These are phyloP conservation scores for rapeseed (Brassica napus) DNA, from an alignment of 345 rosid species.

Conservation along the genomic window DNA sequence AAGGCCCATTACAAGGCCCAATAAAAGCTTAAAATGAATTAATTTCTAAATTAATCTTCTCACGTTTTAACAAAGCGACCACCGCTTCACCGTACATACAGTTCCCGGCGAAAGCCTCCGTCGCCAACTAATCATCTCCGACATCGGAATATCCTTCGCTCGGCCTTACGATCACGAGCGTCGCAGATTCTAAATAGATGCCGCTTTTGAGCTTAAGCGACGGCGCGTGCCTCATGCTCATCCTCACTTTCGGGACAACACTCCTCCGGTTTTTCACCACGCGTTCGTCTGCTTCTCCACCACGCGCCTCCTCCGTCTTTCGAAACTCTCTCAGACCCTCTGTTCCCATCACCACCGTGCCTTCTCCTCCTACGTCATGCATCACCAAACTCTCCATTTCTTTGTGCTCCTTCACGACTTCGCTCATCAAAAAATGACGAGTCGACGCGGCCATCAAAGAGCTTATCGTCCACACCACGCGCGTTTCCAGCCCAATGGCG, in stretches of 20 bases:
- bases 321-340: constrained; percentile 28
- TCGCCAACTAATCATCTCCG: constrained; percentile 35
- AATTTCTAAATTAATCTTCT: constrained; percentile 14
- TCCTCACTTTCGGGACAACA: constrained; percentile 36
- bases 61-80: constrained; percentile 28
- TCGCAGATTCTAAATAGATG: constrained; percentile 30
- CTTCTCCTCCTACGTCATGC: constrained; percentile 32
- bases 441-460: constrained; percentile 33
- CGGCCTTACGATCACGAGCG: constrained; percentile 31
- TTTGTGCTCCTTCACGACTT: constrained; percentile 32
- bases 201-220: constrained; percentile 34
- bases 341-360: constrained; percentile 21
- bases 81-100: constrained; percentile 41
- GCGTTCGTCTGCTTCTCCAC: constrained; percentile 10
- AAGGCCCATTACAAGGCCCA: constrained; percentile 29
- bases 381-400: constrained; percentile 31
- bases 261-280: constrained; percentile 26
- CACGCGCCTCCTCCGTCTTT: constrained; percentile 17
- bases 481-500: constrained; percentile 33
- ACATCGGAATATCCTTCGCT: background rate
- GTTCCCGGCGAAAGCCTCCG: constrained; percentile 34
- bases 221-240: constrained; percentile 42
- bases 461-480: constrained; percentile 40
- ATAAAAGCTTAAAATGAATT: constrained; percentile 15
- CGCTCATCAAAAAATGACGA: constrained; percentile 28